Percentiles rank a stretch among this genome's conserved stretches.
These are phyloP conservation scores for Cordyceps fumosorosea DNA, from an alignment of 2,329 filamentous ascomycete species.

Conservation along the genomic window DNA sequence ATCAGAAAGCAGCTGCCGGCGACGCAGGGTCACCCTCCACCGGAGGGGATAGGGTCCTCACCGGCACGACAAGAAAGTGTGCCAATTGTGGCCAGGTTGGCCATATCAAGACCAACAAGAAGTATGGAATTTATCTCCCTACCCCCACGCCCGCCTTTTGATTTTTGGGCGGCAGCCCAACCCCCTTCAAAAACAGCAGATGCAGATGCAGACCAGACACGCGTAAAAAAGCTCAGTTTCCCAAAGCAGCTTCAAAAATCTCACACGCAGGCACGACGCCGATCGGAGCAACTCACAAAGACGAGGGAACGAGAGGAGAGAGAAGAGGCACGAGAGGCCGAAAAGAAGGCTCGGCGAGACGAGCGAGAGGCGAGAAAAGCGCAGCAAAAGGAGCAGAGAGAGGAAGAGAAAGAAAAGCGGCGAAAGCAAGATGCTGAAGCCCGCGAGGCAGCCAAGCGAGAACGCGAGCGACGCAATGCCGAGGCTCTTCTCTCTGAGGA, in stretches of 20 bases:
- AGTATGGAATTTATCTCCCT: constrained; percentile 50
- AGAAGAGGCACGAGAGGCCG: neutral
- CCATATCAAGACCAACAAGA: constrained; percentile 99
- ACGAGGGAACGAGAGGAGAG: neutral
- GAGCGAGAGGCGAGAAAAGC: neutral
- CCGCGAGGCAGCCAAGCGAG: neutral
- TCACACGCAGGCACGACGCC: neutral
- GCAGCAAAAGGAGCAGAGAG: neutral
- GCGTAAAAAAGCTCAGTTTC: neutral
- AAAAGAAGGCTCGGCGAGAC: neutral
- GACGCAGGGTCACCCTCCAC: constrained; percentile 45
- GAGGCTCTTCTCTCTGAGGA: neutral
- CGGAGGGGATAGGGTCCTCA: constrained; percentile 44
- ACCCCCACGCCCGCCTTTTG: constrained; percentile 24
- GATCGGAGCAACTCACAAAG: constrained; percentile 2
- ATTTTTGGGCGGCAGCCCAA: constrained; percentile 25
- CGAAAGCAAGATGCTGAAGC: neutral
- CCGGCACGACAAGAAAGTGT: constrained; percentile 80
- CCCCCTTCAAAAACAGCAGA: constrained; percentile 10
- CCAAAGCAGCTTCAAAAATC: neutral
- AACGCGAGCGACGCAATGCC: neutral
- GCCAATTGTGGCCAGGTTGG: constrained; percentile 95
- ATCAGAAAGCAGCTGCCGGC: constrained; percentile 37
- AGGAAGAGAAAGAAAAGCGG: neutral
- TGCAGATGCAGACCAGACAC: neutral